Percentiles rank a stretch among this genome's conserved stretches.
phyloP scores from a whole-genome alignment of 2,329 filamentous ascomycete genomes.

The Xylariaceae sp. region DNA sequence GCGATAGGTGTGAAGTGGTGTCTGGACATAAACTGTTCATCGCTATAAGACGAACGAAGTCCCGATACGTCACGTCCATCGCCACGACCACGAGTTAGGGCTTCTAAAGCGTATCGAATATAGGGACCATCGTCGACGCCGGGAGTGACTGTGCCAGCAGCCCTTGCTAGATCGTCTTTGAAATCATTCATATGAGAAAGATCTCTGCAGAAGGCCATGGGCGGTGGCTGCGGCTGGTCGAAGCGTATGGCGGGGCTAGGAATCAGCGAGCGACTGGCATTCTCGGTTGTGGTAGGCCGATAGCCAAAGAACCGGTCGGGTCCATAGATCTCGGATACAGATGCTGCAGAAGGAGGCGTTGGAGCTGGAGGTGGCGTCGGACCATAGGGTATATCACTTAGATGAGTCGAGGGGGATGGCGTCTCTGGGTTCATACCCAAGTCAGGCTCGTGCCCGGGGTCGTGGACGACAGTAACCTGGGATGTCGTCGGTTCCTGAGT shows the following conservation, averaged over 20 bases:
- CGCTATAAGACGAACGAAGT: constrained; percentile 21
- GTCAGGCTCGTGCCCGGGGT: constrained; percentile 23
- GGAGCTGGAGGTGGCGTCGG: constrained; percentile 44
- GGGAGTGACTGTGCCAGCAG: constrained; percentile 65
- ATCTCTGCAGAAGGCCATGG: constrained; percentile 39
- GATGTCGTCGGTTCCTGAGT: constrained; percentile 29
- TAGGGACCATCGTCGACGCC: constrained; percentile 84
- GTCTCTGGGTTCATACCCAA: constrained; percentile 29
- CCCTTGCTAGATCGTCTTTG: constrained; percentile 55
- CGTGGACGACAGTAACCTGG: constrained; percentile 33
- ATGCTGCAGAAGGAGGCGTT: constrained; percentile 36
- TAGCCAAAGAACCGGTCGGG: constrained; percentile 45
- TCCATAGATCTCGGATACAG: constrained; percentile 48
- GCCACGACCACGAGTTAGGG: constrained; percentile 76
- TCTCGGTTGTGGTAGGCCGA: constrained; percentile 30
- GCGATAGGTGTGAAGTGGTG: constrained; percentile 28
- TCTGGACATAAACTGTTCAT: constrained; percentile 20
- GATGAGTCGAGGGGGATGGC: constrained; percentile 41
- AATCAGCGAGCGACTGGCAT: constrained; percentile 26
- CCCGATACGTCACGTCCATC: constrained; percentile 46
- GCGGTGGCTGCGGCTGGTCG: constrained; percentile 42
- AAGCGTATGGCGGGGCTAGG: constrained; percentile 39
- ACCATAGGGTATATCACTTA: constrained; percentile 39
- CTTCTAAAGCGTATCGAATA: constrained; percentile 87
- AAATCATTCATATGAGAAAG: constrained; percentile 39